phyloP scores from a whole-genome alignment of 768 basidiomycete species.

The Infundibulicybe gibba region DNA sequence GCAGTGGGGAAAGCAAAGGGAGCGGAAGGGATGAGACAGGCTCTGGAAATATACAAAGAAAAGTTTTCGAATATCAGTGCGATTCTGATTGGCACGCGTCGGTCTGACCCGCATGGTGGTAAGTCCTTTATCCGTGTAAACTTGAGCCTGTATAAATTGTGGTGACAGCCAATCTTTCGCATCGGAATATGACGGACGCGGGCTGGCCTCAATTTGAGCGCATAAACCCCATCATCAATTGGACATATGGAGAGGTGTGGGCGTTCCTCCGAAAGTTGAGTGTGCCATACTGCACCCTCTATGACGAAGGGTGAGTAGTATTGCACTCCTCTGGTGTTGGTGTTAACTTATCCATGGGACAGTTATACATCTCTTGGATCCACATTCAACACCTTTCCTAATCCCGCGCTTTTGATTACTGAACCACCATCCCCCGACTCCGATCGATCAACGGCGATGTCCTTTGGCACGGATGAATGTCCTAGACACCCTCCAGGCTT shows the following conservation, averaged over 20 bases:
- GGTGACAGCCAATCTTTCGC: slow-evolving; percentile 59
- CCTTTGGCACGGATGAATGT: slow-evolving; percentile 19
- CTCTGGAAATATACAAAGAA: slow-evolving; percentile 69
- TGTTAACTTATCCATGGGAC: neutral
- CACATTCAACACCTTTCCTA: slow-evolving; percentile 90
- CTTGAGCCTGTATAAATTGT: neutral
- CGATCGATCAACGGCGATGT: slow-evolving; percentile 6
- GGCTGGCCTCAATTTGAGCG: slow-evolving; percentile 90
- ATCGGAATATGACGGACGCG: slow-evolving; percentile 77
- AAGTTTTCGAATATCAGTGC: slow-evolving; percentile 66
- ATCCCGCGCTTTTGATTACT: slow-evolving; percentile 69
- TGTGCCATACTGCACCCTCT: slow-evolving; percentile 85
- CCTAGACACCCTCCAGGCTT: slow-evolving; percentile 10
- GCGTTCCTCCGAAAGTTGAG: slow-evolving; percentile 67
- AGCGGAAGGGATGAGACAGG: slow-evolving; percentile 74
- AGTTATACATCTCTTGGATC: slow-evolving; percentile 99
- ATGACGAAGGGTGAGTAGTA: slow-evolving; percentile 79
- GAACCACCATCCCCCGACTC: slow-evolving; percentile 9
- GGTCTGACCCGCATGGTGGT: slow-evolving; percentile 95
- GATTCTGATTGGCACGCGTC: slow-evolving; percentile 85
- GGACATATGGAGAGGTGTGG: slow-evolving; percentile 92
- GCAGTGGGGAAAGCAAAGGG: slow-evolving; percentile 54
- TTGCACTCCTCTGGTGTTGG: slow-evolving; percentile 1
- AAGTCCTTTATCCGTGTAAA: slow-evolving; percentile 18
- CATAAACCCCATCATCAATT: slow-evolving; percentile 94